Percentiles rank a stretch among this genome's conserved stretches.
Evolutionary conservation across 2,329 filamentous ascomycete species (phyloP).

Genomic region (Albifimbria verrucaria): DNA sequence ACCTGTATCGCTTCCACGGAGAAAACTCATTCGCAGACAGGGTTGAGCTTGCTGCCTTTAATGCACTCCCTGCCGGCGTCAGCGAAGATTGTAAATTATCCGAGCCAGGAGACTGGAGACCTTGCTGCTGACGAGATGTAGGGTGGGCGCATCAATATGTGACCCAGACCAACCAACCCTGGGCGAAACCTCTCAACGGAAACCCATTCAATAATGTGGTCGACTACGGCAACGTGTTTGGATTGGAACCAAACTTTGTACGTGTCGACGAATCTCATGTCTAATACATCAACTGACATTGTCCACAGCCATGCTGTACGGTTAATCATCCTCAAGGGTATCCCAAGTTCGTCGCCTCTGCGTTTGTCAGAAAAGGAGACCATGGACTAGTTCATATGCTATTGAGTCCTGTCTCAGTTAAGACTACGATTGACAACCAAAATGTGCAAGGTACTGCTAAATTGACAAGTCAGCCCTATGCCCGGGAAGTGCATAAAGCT

Average conservation of each 20-base stretch:
- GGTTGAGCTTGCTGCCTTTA: conserved; percentile 49
- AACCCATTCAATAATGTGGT: conserved; percentile 41
- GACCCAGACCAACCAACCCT: conserved; percentile 47
- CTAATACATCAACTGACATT: not conserved
- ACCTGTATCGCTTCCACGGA: conserved; percentile 23
- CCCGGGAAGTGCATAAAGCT: not conserved
- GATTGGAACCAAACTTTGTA: conserved; percentile 42
- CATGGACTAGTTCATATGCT: conserved; percentile 43
- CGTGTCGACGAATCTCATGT: not conserved
- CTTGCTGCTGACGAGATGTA: not conserved
- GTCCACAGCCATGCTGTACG: conserved; percentile 43
- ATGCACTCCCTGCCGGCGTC: conserved; percentile 45
- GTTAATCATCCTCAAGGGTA: conserved; percentile 54
- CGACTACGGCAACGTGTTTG: conserved; percentile 14
- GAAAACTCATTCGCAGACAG: conserved; percentile 40
- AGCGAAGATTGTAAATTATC: conserved; percentile 33
- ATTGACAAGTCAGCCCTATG: not conserved
- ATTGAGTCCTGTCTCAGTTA: conserved; percentile 38
- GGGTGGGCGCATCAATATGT: conserved; percentile 52
- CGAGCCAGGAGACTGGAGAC: not conserved
- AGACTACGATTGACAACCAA: conserved; percentile 20
- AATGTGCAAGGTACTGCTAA: not conserved
- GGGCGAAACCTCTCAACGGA: conserved; percentile 31
- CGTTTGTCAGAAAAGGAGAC: conserved; percentile 27
- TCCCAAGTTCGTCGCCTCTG: conserved; percentile 44